Conservation (phyloP, 495 filamentous ascomycete species). For the Lasiosphaeria hispida region DNA sequence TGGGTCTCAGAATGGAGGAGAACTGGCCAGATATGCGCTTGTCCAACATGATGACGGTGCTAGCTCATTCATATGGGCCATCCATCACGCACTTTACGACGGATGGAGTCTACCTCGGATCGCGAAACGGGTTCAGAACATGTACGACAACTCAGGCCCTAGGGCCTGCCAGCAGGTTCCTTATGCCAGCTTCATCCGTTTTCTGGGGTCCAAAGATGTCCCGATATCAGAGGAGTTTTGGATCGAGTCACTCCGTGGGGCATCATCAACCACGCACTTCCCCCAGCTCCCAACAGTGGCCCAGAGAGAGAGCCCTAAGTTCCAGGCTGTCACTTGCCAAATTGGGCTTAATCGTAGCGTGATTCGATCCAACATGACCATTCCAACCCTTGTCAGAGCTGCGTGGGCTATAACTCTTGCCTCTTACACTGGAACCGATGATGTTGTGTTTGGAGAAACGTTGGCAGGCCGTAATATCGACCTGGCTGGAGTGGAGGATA, state of each 20-base stretch:
- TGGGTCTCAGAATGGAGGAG: conserved; percentile 19
- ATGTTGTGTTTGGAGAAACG: conserved; percentile 45
- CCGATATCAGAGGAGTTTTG: conserved; percentile 28
- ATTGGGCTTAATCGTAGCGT: conserved; percentile 13
- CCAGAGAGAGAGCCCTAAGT: conserved; percentile 5
- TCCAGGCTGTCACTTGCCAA: conserved; percentile 11
- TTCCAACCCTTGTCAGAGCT: conserved; percentile 39
- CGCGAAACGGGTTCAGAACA: conserved; percentile 40
- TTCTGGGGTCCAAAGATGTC: conserved; percentile 20
- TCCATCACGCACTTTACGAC: conserved; percentile 66
- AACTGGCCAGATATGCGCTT: conserved; percentile 27
- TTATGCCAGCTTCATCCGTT: conserved; percentile 35
- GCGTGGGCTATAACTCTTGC: conserved; percentile 44
- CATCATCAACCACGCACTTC: conserved; percentile 18
- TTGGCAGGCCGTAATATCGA: conserved; percentile 45
- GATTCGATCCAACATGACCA: conserved; percentile 14
- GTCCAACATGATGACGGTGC: conserved; percentile 5
- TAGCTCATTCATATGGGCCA: conserved; percentile 52
- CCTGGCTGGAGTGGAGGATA: conserved; percentile 46
- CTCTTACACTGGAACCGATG: conserved; percentile 35
- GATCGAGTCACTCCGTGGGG: conserved; percentile 14
- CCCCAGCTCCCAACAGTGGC: conserved; percentile 17
- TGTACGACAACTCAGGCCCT: conserved; percentile 18
- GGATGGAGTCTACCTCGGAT: conserved; percentile 57
- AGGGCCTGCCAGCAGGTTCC: conserved; percentile 7